These are phyloP conservation scores for Lobosporangium transversale DNA, from an alignment of 192 early-diverging fungal species.

Conservation along the genomic window DNA sequence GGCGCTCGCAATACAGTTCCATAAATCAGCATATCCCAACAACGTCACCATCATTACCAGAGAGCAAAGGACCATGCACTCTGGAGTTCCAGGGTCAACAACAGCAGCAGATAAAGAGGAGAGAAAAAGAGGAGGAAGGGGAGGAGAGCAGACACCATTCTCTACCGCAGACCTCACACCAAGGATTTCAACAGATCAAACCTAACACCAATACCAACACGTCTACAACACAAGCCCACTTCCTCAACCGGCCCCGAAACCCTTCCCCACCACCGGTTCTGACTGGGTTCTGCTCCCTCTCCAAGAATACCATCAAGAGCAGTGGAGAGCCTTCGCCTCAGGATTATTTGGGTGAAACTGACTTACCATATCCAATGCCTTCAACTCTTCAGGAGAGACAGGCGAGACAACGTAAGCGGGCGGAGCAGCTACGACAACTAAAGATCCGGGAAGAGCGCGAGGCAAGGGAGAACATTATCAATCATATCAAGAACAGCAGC, in stretches of 20 bases:
- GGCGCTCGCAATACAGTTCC: neutral
- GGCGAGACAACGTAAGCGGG: constrained; percentile 36
- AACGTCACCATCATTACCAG: neutral
- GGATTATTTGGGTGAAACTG: constrained; percentile 45
- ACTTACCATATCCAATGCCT: constrained; percentile 43
- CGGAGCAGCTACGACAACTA: constrained; percentile 40
- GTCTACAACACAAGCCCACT: neutral
- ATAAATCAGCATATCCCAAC: neutral
- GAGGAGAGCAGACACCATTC: neutral
- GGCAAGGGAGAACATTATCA: constrained; percentile 29
- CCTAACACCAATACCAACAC: neutral
- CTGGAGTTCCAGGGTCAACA: neutral
- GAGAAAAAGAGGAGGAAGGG: neutral
- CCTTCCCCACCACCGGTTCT: constrained; percentile 21
- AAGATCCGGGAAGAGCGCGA: constrained; percentile 43
- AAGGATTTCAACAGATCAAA: constrained; percentile 14
- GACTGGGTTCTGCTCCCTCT: constrained; percentile 38
- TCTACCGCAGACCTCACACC: neutral
- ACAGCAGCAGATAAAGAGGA: no score
- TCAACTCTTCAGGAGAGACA: constrained; percentile 38
- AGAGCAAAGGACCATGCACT: neutral
- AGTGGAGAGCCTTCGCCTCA: constrained; percentile 34
- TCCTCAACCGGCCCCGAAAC: neutral
- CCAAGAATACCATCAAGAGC: neutral
- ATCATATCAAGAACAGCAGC: no score